phyloP scores from a whole-genome alignment of 208 protist genomes.

The Histomonas meleagridis region DNA sequence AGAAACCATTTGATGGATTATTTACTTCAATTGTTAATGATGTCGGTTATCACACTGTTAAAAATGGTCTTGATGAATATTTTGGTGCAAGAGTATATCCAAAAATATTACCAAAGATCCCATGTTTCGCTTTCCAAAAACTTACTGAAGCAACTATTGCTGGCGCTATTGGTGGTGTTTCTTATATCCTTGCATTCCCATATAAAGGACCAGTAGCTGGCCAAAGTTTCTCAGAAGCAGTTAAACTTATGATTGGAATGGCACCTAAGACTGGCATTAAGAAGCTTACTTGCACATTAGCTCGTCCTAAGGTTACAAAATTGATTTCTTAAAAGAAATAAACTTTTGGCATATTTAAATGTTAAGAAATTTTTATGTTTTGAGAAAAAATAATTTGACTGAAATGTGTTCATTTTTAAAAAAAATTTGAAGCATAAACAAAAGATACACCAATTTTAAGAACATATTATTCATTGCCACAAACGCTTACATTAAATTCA shows the following conservation, averaged over 20 bases:
- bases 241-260: neutral
- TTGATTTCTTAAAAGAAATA: neutral
- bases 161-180: neutral
- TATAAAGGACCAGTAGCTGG: neutral
- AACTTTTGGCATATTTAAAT: too few species aligned
- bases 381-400: too few species aligned
- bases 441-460: too few species aligned
- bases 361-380: too few species aligned
- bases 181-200: neutral
- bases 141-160: neutral
- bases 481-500: too few species aligned
- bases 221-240: neutral
- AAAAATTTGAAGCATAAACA: too few species aligned
- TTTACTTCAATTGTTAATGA: neutral
- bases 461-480: too few species aligned
- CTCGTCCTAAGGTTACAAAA: neutral
- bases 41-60: neutral
- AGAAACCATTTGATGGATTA: neutral
- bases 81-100: neutral
- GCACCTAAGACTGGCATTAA: neutral
- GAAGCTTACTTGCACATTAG: neutral
- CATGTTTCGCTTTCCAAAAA: neutral
- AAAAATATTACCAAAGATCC: neutral
- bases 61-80: constrained; percentile 1
- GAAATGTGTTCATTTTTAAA: too few species aligned